Conservation (phyloP, 2,329 filamentous ascomycete species). For the Rhynchosporium agropyri region DNA sequence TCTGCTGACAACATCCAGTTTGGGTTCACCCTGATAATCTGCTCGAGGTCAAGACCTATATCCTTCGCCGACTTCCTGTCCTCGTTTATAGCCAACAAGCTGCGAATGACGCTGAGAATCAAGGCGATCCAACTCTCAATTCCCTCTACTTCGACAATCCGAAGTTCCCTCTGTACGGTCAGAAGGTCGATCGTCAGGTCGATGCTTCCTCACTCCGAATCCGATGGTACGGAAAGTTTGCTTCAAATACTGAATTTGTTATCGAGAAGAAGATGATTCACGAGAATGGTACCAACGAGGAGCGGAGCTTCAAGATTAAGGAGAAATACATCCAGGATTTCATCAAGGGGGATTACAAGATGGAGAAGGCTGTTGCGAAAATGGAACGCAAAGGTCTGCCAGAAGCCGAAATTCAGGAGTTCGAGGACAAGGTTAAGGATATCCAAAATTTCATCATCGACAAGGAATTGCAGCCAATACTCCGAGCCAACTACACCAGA, state of each 20-base stretch:
- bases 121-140: conserved; percentile 85
- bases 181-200: conserved; percentile 76
- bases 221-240: conserved; percentile 88
- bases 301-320: conserved; percentile 83
- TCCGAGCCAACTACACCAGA: conserved; percentile 90
- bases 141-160: conserved; percentile 94
- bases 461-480: conserved; percentile 76
- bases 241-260: conserved; percentile 75
- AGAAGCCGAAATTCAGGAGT: conserved; percentile 65
- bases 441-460: conserved; percentile 81
- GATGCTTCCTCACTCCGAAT: conserved; percentile 83
- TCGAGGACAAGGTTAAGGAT: conserved; percentile 71
- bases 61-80: conserved; percentile 85
- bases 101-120: conserved; percentile 78
- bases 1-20: conserved; percentile 54
- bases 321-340: conserved; percentile 91
- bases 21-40: conserved; percentile 97
- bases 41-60: conserved; percentile 94
- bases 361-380: conserved; percentile 89
- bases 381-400: conserved; percentile 77
- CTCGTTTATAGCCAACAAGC: conserved; percentile 91
- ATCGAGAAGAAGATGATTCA: conserved; percentile 89
- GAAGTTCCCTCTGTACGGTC: conserved; percentile 81
- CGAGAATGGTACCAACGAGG: conserved; percentile 74
- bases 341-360: conserved; percentile 82